These are phyloP conservation scores for Colletotrichum endophyticum DNA, from an alignment of 2,329 filamentous ascomycete genomes.

Conservation along the genomic window DNA sequence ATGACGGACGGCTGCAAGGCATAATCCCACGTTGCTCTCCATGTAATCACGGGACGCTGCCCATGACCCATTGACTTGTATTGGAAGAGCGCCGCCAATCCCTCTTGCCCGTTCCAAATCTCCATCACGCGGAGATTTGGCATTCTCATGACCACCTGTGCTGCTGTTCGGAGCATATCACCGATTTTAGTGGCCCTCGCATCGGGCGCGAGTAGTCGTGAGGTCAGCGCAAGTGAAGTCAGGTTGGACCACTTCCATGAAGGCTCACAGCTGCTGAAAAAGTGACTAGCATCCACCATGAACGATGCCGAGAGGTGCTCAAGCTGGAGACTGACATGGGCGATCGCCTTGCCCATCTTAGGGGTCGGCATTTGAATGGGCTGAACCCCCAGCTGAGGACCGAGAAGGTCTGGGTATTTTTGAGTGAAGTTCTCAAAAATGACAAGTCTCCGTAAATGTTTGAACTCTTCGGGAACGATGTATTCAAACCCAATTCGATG, in stretches of 20 bases:
- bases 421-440: neutral
- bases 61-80: neutral
- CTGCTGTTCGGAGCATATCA: neutral
- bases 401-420: neutral
- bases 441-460: neutral
- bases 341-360: neutral
- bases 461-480: rapidly evolving
- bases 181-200: neutral
- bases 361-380: neutral
- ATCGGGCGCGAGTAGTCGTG: neutral
- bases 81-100: neutral
- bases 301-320: neutral
- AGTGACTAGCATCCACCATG: neutral
- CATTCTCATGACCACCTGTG: neutral
- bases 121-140: neutral
- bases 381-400: neutral
- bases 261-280: neutral
- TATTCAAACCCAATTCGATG: rapidly evolving
- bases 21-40: neutral
- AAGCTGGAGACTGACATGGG: neutral
- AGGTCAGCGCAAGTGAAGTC: neutral
- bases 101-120: neutral
- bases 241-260: neutral
- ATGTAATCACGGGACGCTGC: neutral
- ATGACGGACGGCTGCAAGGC: neutral